These are phyloP conservation scores for Madurella mycetomatis DNA, from an alignment of 2,329 filamentous ascomycete species.

Conservation along the genomic window DNA sequence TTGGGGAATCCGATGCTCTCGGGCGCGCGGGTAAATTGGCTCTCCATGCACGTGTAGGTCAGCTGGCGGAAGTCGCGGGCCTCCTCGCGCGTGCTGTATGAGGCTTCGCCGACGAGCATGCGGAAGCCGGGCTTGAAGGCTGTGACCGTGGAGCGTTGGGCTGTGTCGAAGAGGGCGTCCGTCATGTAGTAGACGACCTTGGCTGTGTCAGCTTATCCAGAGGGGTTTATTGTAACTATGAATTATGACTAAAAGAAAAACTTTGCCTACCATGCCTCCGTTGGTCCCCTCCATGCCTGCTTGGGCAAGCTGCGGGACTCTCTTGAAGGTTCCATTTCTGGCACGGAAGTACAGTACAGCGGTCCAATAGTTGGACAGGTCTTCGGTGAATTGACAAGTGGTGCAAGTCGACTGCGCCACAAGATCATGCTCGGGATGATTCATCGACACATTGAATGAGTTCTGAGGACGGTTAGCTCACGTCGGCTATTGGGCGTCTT, in stretches of 20 bases:
- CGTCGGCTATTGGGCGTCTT: neutral
- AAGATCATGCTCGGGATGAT: slow-evolving; percentile 30
- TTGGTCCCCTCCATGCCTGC: slow-evolving; percentile 38
- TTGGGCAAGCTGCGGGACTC: slow-evolving; percentile 36
- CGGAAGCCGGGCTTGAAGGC: slow-evolving; percentile 46
- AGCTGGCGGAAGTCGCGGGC: slow-evolving; percentile 37
- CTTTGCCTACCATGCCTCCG: slow-evolving; percentile 37
- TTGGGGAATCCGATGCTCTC: slow-evolving; percentile 38
- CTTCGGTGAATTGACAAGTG: slow-evolving; percentile 36
- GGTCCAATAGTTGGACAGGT: slow-evolving; percentile 36
- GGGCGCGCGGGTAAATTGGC: slow-evolving; percentile 35
- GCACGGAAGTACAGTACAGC: slow-evolving; percentile 38
- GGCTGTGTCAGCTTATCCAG: neutral
- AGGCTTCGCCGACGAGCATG: slow-evolving; percentile 43
- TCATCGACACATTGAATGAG: slow-evolving; percentile 45
- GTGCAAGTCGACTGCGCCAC: slow-evolving; percentile 40
- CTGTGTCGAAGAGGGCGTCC: slow-evolving; percentile 36
- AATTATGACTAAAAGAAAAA: too few relatives aligned
- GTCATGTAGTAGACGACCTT: slow-evolving; percentile 45
- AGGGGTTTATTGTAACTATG: too few relatives aligned
- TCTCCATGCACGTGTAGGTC: slow-evolving; percentile 38
- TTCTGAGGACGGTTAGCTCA: slow-evolving; percentile 27
- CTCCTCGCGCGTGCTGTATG: slow-evolving; percentile 32
- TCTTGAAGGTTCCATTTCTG: slow-evolving; percentile 39
- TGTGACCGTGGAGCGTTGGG: slow-evolving; percentile 36